Percentiles rank a stretch among this genome's conserved stretches.
Evolutionary conservation across 169 alveolate species (phyloP).

Genomic region (Cryptosporidium felis): DNA sequence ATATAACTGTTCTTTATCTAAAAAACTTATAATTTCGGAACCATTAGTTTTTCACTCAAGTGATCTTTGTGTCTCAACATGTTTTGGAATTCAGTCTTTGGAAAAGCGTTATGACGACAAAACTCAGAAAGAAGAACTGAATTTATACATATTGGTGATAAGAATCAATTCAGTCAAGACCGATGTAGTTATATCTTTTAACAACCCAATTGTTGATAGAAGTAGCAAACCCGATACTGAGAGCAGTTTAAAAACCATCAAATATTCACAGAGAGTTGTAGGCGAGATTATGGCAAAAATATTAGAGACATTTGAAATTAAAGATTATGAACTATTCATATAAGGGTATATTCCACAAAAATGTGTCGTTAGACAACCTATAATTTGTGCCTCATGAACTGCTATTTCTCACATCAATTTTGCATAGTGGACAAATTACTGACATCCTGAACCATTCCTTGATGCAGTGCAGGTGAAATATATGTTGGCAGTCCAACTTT

Average conservation of each 20-base stretch:
- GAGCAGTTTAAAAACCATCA: neutral
- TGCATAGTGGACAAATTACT: constrained; percentile 74
- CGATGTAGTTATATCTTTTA: constrained; percentile 52
- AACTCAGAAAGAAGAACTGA: constrained; percentile 4
- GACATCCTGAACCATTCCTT: constrained; percentile 76
- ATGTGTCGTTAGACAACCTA: no score
- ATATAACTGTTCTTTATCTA: constrained; percentile 6
- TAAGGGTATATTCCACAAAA: no score
- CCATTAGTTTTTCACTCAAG: neutral
- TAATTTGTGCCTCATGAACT: no score
- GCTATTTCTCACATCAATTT: constrained; percentile 49
- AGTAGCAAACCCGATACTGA: neutral
- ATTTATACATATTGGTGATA: constrained; percentile 1
- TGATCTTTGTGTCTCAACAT: constrained; percentile 3
- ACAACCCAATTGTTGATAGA: no score
- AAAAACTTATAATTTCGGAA: constrained; percentile 8
- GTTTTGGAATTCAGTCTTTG: constrained; percentile 24
- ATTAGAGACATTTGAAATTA: constrained; percentile 1
- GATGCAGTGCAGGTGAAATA: constrained; percentile 76
- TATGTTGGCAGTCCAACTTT: constrained; percentile 73
- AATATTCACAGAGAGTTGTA: neutral
- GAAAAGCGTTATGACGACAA: constrained; percentile 10
- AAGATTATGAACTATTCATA: constrained; percentile 14
- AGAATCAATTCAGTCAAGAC: constrained; percentile 17
- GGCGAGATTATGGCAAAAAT: constrained; percentile 7